Conservation (phyloP, 345 rosid genomes). For the Abelmoschus esculentus region DNA sequence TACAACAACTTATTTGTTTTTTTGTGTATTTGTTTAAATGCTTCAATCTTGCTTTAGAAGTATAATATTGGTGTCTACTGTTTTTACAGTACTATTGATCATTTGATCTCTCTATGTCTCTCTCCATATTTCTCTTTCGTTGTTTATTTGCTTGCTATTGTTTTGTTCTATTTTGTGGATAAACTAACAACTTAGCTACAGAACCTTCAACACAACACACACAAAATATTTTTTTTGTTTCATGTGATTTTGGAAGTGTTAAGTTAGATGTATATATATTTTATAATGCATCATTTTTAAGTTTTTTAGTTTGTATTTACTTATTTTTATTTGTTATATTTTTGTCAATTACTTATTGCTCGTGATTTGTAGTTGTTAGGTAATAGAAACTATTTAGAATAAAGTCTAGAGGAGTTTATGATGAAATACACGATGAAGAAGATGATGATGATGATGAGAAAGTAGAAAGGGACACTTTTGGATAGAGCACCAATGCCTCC, state of each 20-base stretch:
- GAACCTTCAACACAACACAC: not conserved
- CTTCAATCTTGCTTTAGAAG: not conserved
- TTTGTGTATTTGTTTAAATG: not conserved
- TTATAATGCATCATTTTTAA: constrained; percentile 6
- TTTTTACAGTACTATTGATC: not conserved
- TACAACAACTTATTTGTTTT: not conserved
- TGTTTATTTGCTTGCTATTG: not conserved
- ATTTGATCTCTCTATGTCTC: not conserved
- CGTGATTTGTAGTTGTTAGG: constrained; percentile 44
- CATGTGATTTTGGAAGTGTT: not conserved
- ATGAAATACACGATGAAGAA: constrained; percentile 56
- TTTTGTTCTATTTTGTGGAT: not conserved
- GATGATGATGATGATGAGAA: constrained; percentile 35
- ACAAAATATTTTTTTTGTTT: not conserved
- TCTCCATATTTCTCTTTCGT: not conserved
- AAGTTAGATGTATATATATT: not conserved
- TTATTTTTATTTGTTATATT: constrained; percentile 1
- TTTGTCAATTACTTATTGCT: not conserved
- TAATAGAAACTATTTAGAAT: constrained; percentile 50
- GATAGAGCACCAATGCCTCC: too few species aligned
- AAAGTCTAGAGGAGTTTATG: constrained; percentile 64
- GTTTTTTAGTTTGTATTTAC: not conserved
- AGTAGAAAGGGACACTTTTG: constrained; percentile 27
- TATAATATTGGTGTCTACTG: not conserved
- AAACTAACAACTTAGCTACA: not conserved